Percentiles rank a stretch among this genome's conserved stretches.
These are phyloP conservation scores for Marchantia polymorpha DNA, from an alignment of 225 moss, liverwort and hornwort species.

Conservation along the genomic window DNA sequence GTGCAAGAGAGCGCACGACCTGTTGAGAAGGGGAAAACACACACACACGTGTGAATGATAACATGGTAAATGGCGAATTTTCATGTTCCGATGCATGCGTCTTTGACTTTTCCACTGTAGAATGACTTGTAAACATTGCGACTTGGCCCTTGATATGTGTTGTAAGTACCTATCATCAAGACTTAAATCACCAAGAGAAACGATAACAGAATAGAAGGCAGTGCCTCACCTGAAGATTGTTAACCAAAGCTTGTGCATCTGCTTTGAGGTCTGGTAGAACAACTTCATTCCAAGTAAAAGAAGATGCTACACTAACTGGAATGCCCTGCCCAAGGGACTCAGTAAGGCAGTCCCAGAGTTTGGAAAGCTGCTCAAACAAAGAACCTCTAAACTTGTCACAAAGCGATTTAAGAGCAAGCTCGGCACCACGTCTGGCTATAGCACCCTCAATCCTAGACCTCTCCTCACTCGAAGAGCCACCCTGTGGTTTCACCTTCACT, in stretches of 20 bases:
- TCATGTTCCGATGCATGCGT: too few relatives aligned
- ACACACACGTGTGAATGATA: not conserved
- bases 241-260: conserved; percentile 69
- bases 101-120: too few relatives aligned
- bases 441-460: conserved; percentile 74
- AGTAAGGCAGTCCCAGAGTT: conserved; percentile 91
- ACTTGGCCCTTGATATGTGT: too few relatives aligned
- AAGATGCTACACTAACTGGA: conserved; percentile 28
- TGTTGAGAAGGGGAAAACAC: conserved; percentile 24
- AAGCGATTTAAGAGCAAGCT: conserved; percentile 66
- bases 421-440: conserved; percentile 82
- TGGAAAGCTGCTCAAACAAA: conserved; percentile 77
- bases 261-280: conserved; percentile 59
- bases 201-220: not conserved
- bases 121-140: too few relatives aligned
- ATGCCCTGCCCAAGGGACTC: conserved; percentile 69
- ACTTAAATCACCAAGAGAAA: not conserved
- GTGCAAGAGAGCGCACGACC: conserved; percentile 79
- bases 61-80: not conserved
- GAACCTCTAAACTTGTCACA: conserved; percentile 67
- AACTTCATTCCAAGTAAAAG: conserved; percentile 40
- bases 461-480: conserved; percentile 55
- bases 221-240: conserved; percentile 71
- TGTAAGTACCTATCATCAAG: not conserved
- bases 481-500: conserved; percentile 49